Evolutionary conservation across 2,329 filamentous ascomycete species (phyloP).

Genomic region (Incumbomyces delicatus): DNA sequence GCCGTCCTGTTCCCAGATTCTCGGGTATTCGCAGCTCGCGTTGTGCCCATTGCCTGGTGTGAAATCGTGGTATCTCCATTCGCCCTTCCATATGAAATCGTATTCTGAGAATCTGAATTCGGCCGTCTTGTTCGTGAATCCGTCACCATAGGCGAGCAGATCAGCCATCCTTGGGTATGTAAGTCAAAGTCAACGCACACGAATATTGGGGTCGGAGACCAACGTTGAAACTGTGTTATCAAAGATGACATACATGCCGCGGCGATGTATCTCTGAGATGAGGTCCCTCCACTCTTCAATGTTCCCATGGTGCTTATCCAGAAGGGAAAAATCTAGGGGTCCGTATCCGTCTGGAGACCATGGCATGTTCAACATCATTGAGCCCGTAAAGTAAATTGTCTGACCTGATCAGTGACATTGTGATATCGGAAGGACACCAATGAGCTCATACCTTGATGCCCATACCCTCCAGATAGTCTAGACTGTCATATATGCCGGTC

Average conservation of each 20-base stretch:
- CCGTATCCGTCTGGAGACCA: slow-evolving; percentile 54
- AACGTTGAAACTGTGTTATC: slow-evolving; percentile 55
- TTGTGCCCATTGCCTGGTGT: slow-evolving; percentile 44
- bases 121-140: slow-evolving; percentile 48
- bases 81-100: slow-evolving; percentile 47
- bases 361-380: slow-evolving; percentile 53
- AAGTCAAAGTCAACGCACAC: too few relatives aligned
- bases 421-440: too few relatives aligned
- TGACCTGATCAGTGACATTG: too few relatives aligned
- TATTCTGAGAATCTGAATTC: slow-evolving; percentile 49
- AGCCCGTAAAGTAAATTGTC: slow-evolving; percentile 49
- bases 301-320: slow-evolving; percentile 55
- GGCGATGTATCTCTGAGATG: slow-evolving; percentile 50
- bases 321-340: slow-evolving; percentile 51
- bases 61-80: slow-evolving; percentile 51
- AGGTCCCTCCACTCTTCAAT: slow-evolving; percentile 49
- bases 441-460: slow-evolving; percentile 40
- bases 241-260: slow-evolving; percentile 56
- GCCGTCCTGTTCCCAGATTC: slow-evolving; percentile 52
- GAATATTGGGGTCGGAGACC: too few relatives aligned
- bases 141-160: slow-evolving; percentile 51
- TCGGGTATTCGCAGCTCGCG: slow-evolving; percentile 46
- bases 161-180: slow-evolving; percentile 40
- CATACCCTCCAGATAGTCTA: slow-evolving; percentile 57
- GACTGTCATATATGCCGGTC: slow-evolving; percentile 47